These are phyloP conservation scores for Pelargonium fulgidum DNA, from an alignment of 441 rosid species.

Conservation along the genomic window DNA sequence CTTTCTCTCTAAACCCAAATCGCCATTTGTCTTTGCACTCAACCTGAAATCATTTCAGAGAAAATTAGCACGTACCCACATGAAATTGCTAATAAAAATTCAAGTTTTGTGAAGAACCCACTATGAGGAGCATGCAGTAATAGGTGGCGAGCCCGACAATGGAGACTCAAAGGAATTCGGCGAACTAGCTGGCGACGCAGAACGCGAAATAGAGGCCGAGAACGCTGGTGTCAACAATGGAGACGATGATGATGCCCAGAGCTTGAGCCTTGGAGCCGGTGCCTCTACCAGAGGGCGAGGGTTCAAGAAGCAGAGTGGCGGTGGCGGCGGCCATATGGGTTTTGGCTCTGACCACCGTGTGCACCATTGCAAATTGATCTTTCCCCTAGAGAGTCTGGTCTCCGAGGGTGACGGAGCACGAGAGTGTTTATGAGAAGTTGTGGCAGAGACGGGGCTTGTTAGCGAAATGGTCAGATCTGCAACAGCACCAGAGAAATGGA, in stretches of 20 bases:
- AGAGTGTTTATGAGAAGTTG: not conserved
- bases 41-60: too few relatives aligned
- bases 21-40: too few relatives aligned
- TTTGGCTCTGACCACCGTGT: not conserved
- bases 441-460: not conserved
- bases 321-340: not conserved
- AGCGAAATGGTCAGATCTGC: not conserved
- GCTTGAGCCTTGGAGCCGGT: constrained; percentile 60
- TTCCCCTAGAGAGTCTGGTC: too few relatives aligned
- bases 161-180: constrained; percentile 53
- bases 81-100: not conserved
- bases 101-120: constrained; percentile 26
- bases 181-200: constrained; percentile 76
- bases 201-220: constrained; percentile 84
- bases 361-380: too few relatives aligned
- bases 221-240: constrained; percentile 81
- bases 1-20: too few relatives aligned
- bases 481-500: too few relatives aligned
- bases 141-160: constrained; percentile 54
- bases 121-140: constrained; percentile 90
- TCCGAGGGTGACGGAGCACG: too few relatives aligned
- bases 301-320: constrained; percentile 28
- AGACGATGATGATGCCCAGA: constrained; percentile 73
- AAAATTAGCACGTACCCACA: too few relatives aligned
- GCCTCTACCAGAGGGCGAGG: constrained; percentile 33